Percentiles rank a stretch among this genome's conserved stretches.
phyloP scores from a whole-genome alignment of 805 yeast species.

The Pichia gijzeniarum region DNA sequence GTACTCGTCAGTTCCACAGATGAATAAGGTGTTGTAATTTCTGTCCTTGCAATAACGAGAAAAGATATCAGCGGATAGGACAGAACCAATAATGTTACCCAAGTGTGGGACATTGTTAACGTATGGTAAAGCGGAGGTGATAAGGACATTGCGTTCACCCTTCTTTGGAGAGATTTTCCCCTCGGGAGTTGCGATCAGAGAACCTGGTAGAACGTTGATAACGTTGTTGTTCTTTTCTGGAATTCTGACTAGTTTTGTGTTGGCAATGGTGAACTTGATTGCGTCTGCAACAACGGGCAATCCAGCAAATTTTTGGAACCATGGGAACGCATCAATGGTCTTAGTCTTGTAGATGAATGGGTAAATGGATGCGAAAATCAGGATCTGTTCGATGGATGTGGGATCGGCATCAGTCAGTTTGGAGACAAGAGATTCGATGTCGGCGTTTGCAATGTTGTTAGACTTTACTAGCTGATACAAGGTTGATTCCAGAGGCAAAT shows the following conservation, averaged over 20 bases:
- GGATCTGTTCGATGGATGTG: constrained; percentile 45
- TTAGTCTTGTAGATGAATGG: constrained; percentile 28
- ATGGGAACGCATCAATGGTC: constrained; percentile 17
- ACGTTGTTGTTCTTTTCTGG: constrained; percentile 38
- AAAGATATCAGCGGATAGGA: constrained; percentile 88
- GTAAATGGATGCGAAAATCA: constrained; percentile 53
- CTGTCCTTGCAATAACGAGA: constrained; percentile 86
- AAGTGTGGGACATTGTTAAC: constrained; percentile 98
- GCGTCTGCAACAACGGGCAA: constrained; percentile 38
- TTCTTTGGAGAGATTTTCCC: constrained; percentile 56
- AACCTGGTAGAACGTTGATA: constrained; percentile 18
- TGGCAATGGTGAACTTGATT: constrained; percentile 38
- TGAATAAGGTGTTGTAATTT: constrained; percentile 75
- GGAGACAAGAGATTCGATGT: constrained; percentile 8
- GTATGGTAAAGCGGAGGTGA: constrained; percentile 95
- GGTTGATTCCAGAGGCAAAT: constrained; percentile 37
- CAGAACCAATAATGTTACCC: constrained; percentile 95
- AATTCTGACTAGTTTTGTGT: constrained; percentile 38
- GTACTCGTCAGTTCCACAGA: constrained; percentile 98
- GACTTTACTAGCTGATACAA: constrained; percentile 36
- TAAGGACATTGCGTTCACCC: constrained; percentile 71
- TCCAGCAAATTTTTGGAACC: constrained; percentile 39
- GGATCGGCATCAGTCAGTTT: constrained; percentile 24
- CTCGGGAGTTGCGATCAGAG: constrained; percentile 11
- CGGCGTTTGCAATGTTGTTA: constrained; percentile 22